Conservation (phyloP, 2,329 filamentous ascomycete genomes). For the Claviceps sp. region DNA sequence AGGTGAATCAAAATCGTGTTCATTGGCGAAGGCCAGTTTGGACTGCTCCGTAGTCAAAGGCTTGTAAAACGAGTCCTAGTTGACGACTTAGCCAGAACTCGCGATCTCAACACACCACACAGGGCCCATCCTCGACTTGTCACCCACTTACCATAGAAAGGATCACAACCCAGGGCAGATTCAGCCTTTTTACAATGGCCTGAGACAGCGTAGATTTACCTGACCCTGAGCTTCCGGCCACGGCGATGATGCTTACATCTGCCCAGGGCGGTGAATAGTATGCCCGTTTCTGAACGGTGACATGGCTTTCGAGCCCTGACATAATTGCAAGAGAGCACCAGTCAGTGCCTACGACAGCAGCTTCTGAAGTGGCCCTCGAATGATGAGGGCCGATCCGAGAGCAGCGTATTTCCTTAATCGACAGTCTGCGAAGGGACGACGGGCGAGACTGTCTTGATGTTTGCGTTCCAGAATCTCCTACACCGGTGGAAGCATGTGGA, state of each 20-base stretch:
- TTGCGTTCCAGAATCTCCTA: no score
- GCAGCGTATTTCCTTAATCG: not conserved
- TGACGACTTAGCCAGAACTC: slow-evolving; percentile 11
- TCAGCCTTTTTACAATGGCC: slow-evolving; percentile 79
- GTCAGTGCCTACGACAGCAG: not conserved
- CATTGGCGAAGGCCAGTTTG: slow-evolving; percentile 68
- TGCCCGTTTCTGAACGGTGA: slow-evolving; percentile 42
- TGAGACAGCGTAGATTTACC: slow-evolving; percentile 87
- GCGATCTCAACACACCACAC: not conserved
- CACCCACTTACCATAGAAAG: slow-evolving; percentile 65
- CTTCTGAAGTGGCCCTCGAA: not conserved
- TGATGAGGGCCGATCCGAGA: not conserved
- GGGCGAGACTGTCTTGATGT: no score
- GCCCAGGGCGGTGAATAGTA: slow-evolving; percentile 94
- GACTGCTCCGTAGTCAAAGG: slow-evolving; percentile 68
- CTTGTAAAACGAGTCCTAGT: slow-evolving; percentile 96
- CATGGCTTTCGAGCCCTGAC: slow-evolving; percentile 25
- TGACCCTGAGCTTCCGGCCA: slow-evolving; percentile 90
- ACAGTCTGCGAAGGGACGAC: not conserved
- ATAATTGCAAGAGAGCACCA: slow-evolving; percentile 9
- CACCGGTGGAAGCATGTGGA: no score
- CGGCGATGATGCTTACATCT: slow-evolving; percentile 89
- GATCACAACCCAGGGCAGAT: slow-evolving; percentile 95
- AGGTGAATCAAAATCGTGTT: slow-evolving; percentile 93
- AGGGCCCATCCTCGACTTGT: not conserved